A percentile compares a stretch with the other conserved stretches of the same genome.
phyloP scores from a whole-genome alignment of 2,329 filamentous ascomycete genomes.

The Fragosphaeria purpurea region DNA sequence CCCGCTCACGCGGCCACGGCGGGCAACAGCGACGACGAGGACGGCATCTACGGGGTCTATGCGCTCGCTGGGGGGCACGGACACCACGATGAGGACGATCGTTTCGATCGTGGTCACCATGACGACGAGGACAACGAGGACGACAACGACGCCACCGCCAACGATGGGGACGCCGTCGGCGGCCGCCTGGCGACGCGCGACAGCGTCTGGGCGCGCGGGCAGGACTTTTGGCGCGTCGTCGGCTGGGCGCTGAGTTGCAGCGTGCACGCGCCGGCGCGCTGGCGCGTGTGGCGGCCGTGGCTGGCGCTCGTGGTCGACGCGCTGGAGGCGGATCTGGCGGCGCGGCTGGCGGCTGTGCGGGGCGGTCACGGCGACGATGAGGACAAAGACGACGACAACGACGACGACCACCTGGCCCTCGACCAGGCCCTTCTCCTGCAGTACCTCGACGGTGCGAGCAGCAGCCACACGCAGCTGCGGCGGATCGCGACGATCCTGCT shows the following conservation, averaged over 20 bases:
- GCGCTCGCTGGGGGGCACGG: neutral
- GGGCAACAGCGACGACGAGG: neutral
- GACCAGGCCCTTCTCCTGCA: constrained; percentile 48
- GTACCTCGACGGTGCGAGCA: constrained; percentile 40
- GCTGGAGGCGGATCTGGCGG: constrained; percentile 60
- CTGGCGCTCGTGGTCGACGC: constrained; percentile 70
- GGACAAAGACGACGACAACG: constrained; percentile 4
- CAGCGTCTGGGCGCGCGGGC: constrained; percentile 63
- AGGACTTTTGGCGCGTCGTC: constrained; percentile 80
- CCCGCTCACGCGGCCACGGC: neutral
- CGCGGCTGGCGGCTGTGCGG: constrained; percentile 41
- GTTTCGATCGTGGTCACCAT: constrained; percentile 24
- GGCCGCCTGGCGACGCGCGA: constrained; percentile 52
- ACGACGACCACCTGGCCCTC: constrained; percentile 23
- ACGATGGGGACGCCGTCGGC: constrained; percentile 43
- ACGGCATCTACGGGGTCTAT: neutral
- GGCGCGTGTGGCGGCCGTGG: constrained; percentile 75
- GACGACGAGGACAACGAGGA: constrained; percentile 19
- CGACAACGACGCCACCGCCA: constrained; percentile 31
- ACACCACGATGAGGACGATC: constrained; percentile 3
- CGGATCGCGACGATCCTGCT: constrained; percentile 58
- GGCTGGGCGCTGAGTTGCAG: constrained; percentile 95
- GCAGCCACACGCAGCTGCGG: constrained; percentile 36
- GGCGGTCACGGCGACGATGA: constrained; percentile 12
- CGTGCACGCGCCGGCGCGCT: constrained; percentile 58